Evolutionary conservation across 2,329 filamentous ascomycete genomes (phyloP).

Genomic region (Sporothrix protearum): DNA sequence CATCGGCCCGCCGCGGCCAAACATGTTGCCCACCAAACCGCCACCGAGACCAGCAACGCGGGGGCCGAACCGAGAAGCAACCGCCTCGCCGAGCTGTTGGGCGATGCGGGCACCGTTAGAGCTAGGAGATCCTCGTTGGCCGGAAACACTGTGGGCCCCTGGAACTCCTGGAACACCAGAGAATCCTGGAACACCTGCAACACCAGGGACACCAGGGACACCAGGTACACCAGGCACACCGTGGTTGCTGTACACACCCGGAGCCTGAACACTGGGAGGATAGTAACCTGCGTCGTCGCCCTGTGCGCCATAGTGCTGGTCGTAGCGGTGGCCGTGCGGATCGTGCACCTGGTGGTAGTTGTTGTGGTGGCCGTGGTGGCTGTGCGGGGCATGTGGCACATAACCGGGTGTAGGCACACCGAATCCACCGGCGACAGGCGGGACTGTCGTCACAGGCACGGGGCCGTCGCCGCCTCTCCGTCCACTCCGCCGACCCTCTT

Average conservation of each 20-base stretch:
- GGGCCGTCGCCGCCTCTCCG: background rate
- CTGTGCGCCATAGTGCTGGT: background rate
- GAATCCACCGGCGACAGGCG: background rate
- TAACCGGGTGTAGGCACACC: background rate
- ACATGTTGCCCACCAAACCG: slow-evolving; percentile 9
- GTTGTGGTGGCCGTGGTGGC: background rate
- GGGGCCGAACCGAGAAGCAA: slow-evolving; percentile 8
- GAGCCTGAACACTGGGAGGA: background rate
- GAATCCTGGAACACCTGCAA: slow-evolving; percentile 5
- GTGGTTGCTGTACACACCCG: background rate
- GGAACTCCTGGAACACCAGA: background rate
- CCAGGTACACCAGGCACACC: slow-evolving; percentile 1
- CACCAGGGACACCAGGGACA: slow-evolving; percentile 5
- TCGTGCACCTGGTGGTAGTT: background rate
- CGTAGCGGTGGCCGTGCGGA: slow-evolving; percentile 4
- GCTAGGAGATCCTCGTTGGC: background rate
- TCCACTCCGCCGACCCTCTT: background rate
- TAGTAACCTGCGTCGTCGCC: background rate
- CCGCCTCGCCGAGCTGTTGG: background rate
- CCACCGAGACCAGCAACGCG: background rate
- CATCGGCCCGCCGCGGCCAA: slow-evolving; percentile 18
- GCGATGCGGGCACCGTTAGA: background rate
- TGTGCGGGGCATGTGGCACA: background rate
- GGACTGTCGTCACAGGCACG: background rate
- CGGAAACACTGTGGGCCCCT: background rate